Base-by-base conservation (phyloP, 2,329 filamentous ascomycete genomes). In the Corinectria fuckeliana region DNA sequence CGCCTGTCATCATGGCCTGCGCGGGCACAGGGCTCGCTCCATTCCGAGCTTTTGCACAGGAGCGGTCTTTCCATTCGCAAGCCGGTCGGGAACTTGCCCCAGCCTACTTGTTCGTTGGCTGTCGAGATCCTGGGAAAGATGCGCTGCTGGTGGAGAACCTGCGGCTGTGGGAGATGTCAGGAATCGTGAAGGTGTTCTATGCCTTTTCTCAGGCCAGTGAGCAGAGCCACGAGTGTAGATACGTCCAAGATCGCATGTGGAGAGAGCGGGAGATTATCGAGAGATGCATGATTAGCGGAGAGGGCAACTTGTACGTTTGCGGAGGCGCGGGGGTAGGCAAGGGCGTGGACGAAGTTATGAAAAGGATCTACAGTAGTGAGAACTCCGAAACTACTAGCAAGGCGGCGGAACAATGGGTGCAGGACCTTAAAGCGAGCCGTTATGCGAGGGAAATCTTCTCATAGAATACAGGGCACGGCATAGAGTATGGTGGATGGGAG, bases 31-130 rank as follows among this genome's bases (percentile, higher is more conserved):
- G 85, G 0, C 72, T 88, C 1, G 85, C 85, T 0, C 85, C 85
- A 0, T 87, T 88, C 76, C 78, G 83, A 2, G 85, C 81, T 0
- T 88, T 88, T 59, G 65, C 86, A 4, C 82, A 87, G 73, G 84
- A 88, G 59, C 83, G 86, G 1, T 83, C 82, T 0, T 74, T 30
- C 3, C 54, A 62, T 8, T 82, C 88, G 59, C 81, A 85, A 1
- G 83, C 81, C 0, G 76, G 84, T 73, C 0, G 80, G 5, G 72
- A 68, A n/a, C 77, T 90, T 0, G 86, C 84, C 0, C 83, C 82
- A 0, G 82, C 82, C 0, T 57, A 85, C 3, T 75, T 87, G 5
- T 85, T 85, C 72, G 77, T 81, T 55, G 73, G 74, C 76, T 84
- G 62, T 80, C 81, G 72, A 74, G 77, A 55, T 53, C 74, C 49